These are phyloP conservation scores for Babesia microti DNA, from an alignment of 169 alveolate genomes.

Conservation along the genomic window DNA sequence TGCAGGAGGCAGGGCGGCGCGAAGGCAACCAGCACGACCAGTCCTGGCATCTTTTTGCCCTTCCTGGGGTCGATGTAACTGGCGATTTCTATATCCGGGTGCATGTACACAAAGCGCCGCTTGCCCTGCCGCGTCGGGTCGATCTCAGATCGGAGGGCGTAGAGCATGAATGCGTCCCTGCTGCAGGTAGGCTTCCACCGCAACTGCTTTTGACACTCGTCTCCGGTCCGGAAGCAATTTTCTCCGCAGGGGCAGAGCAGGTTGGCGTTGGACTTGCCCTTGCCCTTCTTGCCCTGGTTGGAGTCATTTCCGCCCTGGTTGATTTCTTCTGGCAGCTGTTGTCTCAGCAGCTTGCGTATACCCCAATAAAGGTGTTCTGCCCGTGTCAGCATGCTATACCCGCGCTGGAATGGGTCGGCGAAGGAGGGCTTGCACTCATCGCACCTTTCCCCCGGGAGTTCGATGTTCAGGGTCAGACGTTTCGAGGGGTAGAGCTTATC, in stretches of 20 bases:
- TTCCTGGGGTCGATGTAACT: constrained; percentile 48
- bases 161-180: constrained; percentile 58
- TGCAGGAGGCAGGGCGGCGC: constrained; percentile 36
- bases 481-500: constrained; percentile 42
- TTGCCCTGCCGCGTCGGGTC: constrained; percentile 63
- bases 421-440: too few relatives aligned
- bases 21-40: constrained; percentile 39
- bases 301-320: constrained; percentile 11
- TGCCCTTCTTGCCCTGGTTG: constrained; percentile 17
- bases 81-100: constrained; percentile 46
- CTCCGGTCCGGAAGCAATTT: constrained; percentile 19
- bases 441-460: constrained; percentile 8
- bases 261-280: constrained; percentile 22
- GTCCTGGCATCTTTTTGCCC: constrained; percentile 46
- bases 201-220: constrained; percentile 32
- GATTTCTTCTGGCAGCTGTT: constrained; percentile 23
- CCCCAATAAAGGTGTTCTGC: constrained; percentile 51
- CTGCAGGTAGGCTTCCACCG: constrained; percentile 54
- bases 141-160: constrained; percentile 60
- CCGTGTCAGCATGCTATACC: constrained; percentile 17
- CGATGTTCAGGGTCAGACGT: constrained; percentile 20
- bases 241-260: constrained; percentile 42
- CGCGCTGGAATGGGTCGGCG: too few relatives aligned
- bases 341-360: constrained; percentile 15
- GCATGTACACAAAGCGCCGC: constrained; percentile 59